A percentile compares a stretch with the other conserved stretches of the same genome.
Conservation (phyloP, 2,329 filamentous ascomycete species). For the Exophiala mesophila region DNA sequence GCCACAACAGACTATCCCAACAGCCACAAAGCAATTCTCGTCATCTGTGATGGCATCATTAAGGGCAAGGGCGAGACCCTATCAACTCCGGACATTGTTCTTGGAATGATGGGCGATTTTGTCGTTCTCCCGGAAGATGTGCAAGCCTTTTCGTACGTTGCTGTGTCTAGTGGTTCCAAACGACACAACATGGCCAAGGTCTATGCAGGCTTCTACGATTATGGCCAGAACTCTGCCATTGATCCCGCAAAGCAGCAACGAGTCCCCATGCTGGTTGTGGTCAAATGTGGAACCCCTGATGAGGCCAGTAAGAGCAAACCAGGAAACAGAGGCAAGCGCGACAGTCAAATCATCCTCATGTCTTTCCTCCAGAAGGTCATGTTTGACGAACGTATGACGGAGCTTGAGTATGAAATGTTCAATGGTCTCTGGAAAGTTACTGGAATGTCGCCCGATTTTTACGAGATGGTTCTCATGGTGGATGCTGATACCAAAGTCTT, state of each 20-base stretch:
- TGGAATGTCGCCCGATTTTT: conserved; percentile 95
- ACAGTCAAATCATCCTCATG: conserved; percentile 99
- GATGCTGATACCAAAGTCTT: conserved; percentile 99
- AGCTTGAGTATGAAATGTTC: conserved; percentile 99
- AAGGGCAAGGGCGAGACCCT: conserved; percentile 85
- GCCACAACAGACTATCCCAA: conserved; percentile 98
- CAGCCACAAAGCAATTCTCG: conserved; percentile 94
- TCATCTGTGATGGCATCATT: conserved; percentile 96
- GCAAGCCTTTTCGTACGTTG: conserved; percentile 88
- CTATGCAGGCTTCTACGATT: conserved; percentile 97
- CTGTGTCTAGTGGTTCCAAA: conserved; percentile 91
- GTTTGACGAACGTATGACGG: conserved; percentile 99
- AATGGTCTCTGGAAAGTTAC: conserved; percentile 98
- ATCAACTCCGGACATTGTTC: conserved; percentile 82
- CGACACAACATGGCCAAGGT: conserved; percentile 99
- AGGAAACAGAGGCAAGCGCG: conserved; percentile 95
- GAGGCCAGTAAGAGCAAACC: conserved; percentile 79
- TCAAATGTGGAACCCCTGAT: conserved; percentile 91
- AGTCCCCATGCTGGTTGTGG: conserved; percentile 93
- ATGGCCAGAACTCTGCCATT: conserved; percentile 74
- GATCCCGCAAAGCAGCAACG: conserved; percentile 86
- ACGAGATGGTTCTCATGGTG: conserved; percentile 97
- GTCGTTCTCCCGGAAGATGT: conserved; percentile 76
- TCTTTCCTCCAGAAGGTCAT: conserved; percentile 99
- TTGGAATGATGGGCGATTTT: conserved; percentile 93